Evolutionary conservation across 257 asterid species (phyloP).

Genomic region (Solanum paucissectum): DNA sequence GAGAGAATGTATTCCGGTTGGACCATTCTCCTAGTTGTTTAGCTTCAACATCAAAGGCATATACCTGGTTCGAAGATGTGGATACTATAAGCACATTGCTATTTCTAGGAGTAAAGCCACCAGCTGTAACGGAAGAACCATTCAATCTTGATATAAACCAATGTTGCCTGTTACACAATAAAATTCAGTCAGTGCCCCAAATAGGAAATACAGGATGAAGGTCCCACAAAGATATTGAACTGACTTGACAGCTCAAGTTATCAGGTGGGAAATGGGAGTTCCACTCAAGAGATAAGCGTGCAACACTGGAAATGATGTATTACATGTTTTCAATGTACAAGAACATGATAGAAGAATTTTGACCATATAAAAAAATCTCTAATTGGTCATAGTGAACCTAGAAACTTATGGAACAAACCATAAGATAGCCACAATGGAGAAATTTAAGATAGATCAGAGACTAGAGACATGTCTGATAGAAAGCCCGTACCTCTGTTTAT

Average conservation of each 20-base stretch:
- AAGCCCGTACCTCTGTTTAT: constrained; percentile 50
- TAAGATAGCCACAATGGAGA: background rate
- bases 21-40: constrained; percentile 96
- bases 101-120: constrained; percentile 72
- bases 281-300: background rate
- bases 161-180: constrained; percentile 60
- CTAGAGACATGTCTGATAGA: background rate
- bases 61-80: constrained; percentile 86
- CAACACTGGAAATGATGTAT: background rate
- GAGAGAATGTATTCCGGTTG: constrained; percentile 47
- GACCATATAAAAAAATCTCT: background rate
- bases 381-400: background rate
- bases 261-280: background rate
- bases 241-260: background rate
- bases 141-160: constrained; percentile 94
- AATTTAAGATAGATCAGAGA: background rate
- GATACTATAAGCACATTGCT: constrained; percentile 69
- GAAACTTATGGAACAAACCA: background rate
- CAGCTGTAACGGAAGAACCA: constrained; percentile 89
- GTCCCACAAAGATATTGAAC: background rate
- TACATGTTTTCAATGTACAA: background rate
- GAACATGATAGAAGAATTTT: background rate
- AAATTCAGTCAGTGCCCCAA: background rate
- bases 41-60: constrained; percentile 93
- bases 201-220: background rate